These are phyloP conservation scores for Paramyrothecium sp. DNA, from an alignment of 2,329 filamentous ascomycete genomes.

Conservation along the genomic window DNA sequence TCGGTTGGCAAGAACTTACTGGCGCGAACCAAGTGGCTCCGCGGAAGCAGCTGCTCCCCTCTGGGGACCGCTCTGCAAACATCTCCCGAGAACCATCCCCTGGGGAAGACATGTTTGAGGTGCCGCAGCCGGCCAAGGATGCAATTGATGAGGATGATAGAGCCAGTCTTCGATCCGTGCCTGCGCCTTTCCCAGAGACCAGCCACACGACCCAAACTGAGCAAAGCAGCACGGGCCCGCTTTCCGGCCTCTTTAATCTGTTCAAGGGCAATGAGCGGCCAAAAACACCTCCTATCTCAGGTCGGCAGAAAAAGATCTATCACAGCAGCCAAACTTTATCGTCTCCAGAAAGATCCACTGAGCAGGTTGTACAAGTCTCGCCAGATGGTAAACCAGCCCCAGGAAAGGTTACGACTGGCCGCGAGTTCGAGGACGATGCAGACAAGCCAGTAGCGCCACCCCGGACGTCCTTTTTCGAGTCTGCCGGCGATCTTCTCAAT, in stretches of 20 bases:
- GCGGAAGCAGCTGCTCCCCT: constrained; percentile 40
- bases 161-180: constrained; percentile 50
- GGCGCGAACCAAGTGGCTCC: constrained; percentile 57
- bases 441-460: constrained; percentile 69
- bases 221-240: constrained; percentile 42
- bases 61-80: constrained; percentile 21
- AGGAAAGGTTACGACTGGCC: constrained; percentile 45
- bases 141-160: constrained; percentile 68
- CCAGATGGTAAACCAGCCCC: constrained; percentile 3
- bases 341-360: constrained; percentile 3
- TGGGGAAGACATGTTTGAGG: constrained; percentile 47
- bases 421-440: constrained; percentile 43
- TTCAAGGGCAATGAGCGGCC: constrained; percentile 61
- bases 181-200: constrained; percentile 23
- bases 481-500: constrained; percentile 87
- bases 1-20: constrained; percentile 92
- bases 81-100: neutral
- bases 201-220: constrained; percentile 23
- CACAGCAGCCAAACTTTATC: constrained; percentile 68
- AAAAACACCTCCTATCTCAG: constrained; percentile 48
- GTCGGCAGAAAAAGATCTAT: constrained; percentile 69
- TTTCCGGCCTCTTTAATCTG: constrained; percentile 68
- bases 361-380: constrained; percentile 10
- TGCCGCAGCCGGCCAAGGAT: constrained; percentile 68
- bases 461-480: constrained; percentile 90